Evolutionary conservation across 805 yeast genomes (phyloP).

Genomic region (Saccharomycopsis sp.): DNA sequence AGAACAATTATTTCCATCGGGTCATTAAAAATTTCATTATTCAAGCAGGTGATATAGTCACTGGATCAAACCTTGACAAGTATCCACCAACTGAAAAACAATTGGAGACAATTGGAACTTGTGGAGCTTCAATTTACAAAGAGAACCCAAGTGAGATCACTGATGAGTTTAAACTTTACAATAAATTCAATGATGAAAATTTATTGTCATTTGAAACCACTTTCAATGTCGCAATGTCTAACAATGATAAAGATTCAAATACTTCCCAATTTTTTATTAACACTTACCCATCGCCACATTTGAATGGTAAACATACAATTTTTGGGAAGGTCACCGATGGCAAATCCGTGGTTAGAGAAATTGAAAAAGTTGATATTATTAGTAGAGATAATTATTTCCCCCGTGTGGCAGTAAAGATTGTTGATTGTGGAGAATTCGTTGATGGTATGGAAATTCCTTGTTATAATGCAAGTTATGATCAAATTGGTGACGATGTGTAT

Average conservation of each 20-base stretch:
- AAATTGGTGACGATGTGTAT: constrained; percentile 59
- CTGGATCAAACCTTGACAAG: constrained; percentile 30
- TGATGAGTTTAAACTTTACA: constrained; percentile 28
- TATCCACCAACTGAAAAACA: constrained; percentile 22
- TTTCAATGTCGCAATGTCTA: constrained; percentile 59
- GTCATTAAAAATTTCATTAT: constrained; percentile 63
- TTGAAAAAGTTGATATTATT: constrained; percentile 43
- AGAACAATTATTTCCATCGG: constrained; percentile 49
- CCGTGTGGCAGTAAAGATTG: constrained; percentile 38
- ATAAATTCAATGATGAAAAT: constrained; percentile 54
- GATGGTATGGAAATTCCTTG: constrained; percentile 48
- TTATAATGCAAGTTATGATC: constrained; percentile 52
- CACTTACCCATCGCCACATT: constrained; percentile 63
- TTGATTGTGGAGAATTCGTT: constrained; percentile 58
- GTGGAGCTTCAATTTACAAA: constrained; percentile 40
- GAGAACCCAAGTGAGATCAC: constrained; percentile 26
- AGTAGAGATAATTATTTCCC: constrained; percentile 38
- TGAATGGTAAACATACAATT: constrained; percentile 68
- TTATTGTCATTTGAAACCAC: constrained; percentile 36
- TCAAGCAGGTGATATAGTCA: constrained; percentile 56
- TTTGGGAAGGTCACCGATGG: constrained; percentile 69
- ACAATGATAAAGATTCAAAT: constrained; percentile 45
- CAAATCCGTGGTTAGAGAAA: constrained; percentile 59
- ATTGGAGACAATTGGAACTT: constrained; percentile 30
- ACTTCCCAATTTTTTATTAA: constrained; percentile 67